These are phyloP conservation scores for Penicillium sp. DNA, from an alignment of 2,329 filamentous ascomycete species.

Conservation along the genomic window DNA sequence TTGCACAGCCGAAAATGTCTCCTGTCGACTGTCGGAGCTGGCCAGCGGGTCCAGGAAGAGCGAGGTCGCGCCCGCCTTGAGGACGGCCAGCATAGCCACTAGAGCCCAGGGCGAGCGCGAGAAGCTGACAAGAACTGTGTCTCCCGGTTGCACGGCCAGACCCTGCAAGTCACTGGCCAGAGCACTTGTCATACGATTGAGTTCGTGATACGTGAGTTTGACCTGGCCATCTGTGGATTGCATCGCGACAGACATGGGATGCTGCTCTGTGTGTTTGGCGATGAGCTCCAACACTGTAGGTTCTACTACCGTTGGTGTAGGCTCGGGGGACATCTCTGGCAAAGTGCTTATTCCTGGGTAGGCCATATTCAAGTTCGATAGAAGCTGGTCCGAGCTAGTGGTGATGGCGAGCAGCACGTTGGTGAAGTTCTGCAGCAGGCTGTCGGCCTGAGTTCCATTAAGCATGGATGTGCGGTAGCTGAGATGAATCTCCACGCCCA, in stretches of 20 bases:
- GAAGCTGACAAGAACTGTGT: constrained; percentile 3
- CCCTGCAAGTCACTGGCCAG: constrained; percentile 1
- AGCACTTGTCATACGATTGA: not conserved
- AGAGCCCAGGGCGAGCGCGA: not conserved
- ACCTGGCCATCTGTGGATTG: not conserved
- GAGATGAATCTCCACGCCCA: constrained; percentile 1
- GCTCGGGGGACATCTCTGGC: not conserved
- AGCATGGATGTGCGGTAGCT: not conserved
- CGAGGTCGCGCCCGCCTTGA: not conserved
- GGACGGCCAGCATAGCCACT: not conserved
- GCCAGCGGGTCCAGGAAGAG: not conserved
- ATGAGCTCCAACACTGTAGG: not conserved
- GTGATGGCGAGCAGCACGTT: not conserved
- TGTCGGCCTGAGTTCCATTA: not conserved
- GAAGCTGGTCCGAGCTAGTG: not conserved
- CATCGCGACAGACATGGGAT: not conserved
- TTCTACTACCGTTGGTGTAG: not conserved
- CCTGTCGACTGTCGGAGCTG: not conserved
- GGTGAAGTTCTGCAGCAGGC: not conserved
- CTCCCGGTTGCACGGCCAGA: constrained; percentile 2
- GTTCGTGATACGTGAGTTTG: not conserved
- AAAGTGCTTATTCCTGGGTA: not conserved
- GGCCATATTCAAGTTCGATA: not conserved
- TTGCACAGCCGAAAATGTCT: not conserved
- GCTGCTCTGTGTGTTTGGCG: not conserved